Base-by-base conservation (phyloP, 1,284 basidiomycete species). In the Puccinia hordei region DNA sequence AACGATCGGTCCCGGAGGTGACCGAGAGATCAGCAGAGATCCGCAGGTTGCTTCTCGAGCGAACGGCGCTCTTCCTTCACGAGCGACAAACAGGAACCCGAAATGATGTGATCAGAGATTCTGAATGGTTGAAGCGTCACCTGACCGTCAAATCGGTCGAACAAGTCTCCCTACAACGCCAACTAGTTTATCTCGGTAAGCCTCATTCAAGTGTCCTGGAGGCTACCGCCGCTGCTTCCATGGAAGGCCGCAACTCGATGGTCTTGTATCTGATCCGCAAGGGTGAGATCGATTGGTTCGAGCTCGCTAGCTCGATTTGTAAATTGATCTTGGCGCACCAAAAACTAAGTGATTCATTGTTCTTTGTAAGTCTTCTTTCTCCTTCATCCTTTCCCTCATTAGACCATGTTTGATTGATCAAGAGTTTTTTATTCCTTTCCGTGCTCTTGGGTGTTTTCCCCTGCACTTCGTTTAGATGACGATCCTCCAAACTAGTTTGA, bases 261-360 rank as follows among this genome's bases (percentile, higher is more conserved):
- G 76, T 83, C 19, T 61, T 86, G 49, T 83, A 84, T 72, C 79
- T 86, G 22, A 83, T 84, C 1, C 71, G 80, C 9, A 83, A 84
- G 71, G 82, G 84, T 79, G 84, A 85, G 49, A 80, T 85, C 9
- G 85, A 86, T 81, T 85, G 83, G 82, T 85, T 85, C 72, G 85
- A 85, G 73, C 84, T 85, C n/a, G 85, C 85, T 0, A 82, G 82
- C 2, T 82, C 84, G 30, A 82, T 85, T 35, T 82, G 80, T 82
- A 84, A 84, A 79, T 81, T 83, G 66, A 81, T 86, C 53, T 81
- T 85, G 59, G 83, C 82, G 35, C 81, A 83, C 76, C 85, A 85
- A 75, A 82, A 83, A 38, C 74, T 85, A 61, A 84, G 83, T 57
- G 85, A 85, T 72, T 83, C 85, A 55, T 82, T 85, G 24, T 83